Base-by-base conservation (phyloP, 106 monocot genomes). In the Xerophyta viscosa region DNA sequence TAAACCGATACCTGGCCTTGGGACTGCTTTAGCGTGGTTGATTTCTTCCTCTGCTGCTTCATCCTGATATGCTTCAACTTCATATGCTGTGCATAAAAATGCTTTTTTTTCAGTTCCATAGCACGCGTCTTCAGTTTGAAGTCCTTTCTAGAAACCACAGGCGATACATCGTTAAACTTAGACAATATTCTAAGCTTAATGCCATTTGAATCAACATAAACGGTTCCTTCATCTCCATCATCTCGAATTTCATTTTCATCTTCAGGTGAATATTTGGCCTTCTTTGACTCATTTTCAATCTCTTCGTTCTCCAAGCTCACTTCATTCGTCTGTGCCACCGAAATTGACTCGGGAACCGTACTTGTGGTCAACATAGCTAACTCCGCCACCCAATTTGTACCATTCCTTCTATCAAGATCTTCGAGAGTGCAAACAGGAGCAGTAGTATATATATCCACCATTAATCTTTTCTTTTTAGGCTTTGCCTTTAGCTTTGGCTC, bases 401-500 rank as follows among this genome's bases (percentile, higher is more conserved):
- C 92, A 61, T 92, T 92, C 58, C 87, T 87, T 63, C 65, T 56
- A 61, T 92, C 87, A 57, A 92, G 87, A 41, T 92, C 87, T 56
- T 83, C 83, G 27, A 83, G 79, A 46, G 92, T 87, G 62, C 66
- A 83, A 42, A 11, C 39, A 11, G 64, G 52, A 19, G 92, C 79
- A 25, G 83, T 74, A 4, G 56, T 52, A 43, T 80, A 83, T 33
- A 92, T 92, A 33, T 92, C 92, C 7, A 68, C 71, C 71, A 92
- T 83, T 6, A 77, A 46, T 60, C 80, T 73, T 56, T 83, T 87
- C 71, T 87, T 92, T 60, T 47, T 71, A 12, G 79, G 77, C 47
- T 92, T 92, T 14, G 53, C 63, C 54, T 72, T 87, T 18, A 58
- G n/a, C n/a, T n/a, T n/a, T n/a, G n/a, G 48, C 30, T 69, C n/a